phyloP scores from a whole-genome alignment of 495 filamentous ascomycete genomes.

The Talaromyces thailandensis region DNA sequence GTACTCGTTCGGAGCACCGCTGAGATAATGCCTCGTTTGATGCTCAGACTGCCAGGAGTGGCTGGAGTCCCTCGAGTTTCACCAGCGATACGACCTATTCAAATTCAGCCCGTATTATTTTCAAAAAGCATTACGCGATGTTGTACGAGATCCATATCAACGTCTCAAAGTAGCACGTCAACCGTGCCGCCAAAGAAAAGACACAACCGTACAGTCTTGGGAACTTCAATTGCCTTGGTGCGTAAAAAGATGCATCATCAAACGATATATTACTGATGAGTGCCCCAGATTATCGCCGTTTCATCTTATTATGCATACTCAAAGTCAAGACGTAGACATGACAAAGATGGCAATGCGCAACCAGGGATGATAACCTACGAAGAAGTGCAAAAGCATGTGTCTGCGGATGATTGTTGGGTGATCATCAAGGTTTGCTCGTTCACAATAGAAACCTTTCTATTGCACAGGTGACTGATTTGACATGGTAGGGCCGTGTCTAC shows the following conservation, averaged over 20 bases:
- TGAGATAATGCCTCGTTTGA: background rate
- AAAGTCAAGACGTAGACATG: background rate
- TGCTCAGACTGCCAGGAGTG: background rate
- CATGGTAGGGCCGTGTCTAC: background rate
- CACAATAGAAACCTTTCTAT: background rate
- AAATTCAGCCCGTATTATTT: background rate
- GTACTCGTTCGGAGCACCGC: background rate
- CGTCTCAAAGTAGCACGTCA: background rate
- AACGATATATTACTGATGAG: background rate
- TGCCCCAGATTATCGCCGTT: background rate
- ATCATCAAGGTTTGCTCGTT: background rate
- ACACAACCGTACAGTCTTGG: background rate
- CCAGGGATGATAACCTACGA: background rate
- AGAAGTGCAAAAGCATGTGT: background rate
- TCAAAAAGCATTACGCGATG: background rate
- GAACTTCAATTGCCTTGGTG: background rate
- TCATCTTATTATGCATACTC: background rate
- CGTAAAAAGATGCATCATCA: background rate
- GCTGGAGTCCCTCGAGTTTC: background rate
- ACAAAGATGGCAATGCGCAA: background rate
- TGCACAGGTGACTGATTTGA: background rate
- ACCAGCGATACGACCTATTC: background rate
- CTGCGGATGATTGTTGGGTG: background rate
- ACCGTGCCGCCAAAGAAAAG: background rate
- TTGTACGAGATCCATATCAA: background rate